Conservation (phyloP, 768 basidiomycete genomes). For the Chalciporus chontae region DNA sequence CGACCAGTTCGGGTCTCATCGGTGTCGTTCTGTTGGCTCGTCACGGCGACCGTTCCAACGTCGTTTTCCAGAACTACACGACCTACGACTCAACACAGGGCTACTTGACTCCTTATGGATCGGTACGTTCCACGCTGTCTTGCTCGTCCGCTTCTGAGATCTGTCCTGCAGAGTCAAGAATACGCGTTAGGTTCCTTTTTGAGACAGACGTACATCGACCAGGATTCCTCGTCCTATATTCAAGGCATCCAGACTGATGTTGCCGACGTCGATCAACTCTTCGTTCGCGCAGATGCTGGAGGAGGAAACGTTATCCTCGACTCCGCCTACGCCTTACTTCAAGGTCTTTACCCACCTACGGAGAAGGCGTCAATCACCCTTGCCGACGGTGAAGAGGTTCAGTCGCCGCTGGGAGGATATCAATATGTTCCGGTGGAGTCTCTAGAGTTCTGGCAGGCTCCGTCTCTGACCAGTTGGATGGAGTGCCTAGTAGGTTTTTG, state of each 20-base stretch:
- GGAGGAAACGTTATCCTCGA: constrained; percentile 80
- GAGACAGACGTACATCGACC: constrained; percentile 61
- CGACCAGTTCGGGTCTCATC: constrained; percentile 39
- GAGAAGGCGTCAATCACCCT: constrained; percentile 60
- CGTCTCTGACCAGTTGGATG: constrained; percentile 79
- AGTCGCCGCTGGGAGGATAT: constrained; percentile 78
- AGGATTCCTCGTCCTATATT: constrained; percentile 61
- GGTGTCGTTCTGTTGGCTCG: constrained; percentile 74
- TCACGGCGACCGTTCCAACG: constrained; percentile 65
- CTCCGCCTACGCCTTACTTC: constrained; percentile 76
- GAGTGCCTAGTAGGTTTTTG: constrained; percentile 42
- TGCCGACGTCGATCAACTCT: constrained; percentile 65
- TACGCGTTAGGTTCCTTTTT: constrained; percentile 57
- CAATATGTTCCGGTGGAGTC: constrained; percentile 67
- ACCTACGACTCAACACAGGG: constrained; percentile 64
- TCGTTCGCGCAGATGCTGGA: constrained; percentile 75
- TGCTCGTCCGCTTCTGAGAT: neutral
- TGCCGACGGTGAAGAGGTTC: constrained; percentile 67
- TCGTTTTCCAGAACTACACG: constrained; percentile 66
- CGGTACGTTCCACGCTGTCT: constrained; percentile 40
- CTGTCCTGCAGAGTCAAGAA: constrained; percentile 40
- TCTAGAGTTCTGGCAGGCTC: constrained; percentile 55
- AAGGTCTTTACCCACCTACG: constrained; percentile 81
- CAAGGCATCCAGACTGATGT: constrained; percentile 62
- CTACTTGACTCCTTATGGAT: constrained; percentile 70